Conservation (phyloP, 176 grass and related monocot genomes). For the Sorghum bicolor region DNA sequence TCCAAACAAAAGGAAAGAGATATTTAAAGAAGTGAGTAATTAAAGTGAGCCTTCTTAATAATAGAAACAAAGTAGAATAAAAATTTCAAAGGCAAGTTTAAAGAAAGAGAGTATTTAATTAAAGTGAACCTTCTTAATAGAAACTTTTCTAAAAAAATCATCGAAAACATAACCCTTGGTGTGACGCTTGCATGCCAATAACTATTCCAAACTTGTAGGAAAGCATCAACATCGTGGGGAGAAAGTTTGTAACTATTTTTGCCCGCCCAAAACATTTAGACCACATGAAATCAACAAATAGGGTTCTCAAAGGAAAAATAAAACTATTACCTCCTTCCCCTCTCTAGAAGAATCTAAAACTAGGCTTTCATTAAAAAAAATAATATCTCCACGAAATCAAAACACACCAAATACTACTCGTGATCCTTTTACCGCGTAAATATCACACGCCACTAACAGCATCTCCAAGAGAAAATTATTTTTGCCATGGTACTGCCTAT, state of each 20-base stretch:
- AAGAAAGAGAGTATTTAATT: too few species aligned
- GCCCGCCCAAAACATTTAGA: not conserved
- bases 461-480: too few species aligned
- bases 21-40: too few species aligned
- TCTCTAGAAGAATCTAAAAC: not conserved
- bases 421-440: not conserved
- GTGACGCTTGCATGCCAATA: not conserved
- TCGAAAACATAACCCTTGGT: too few species aligned
- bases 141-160: too few species aligned
- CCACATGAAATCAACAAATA: not conserved
- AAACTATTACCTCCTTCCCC: not conserved
- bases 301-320: not conserved
- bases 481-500: too few species aligned
- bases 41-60: too few species aligned
- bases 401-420: not conserved
- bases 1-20: too few species aligned
- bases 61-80: too few species aligned
- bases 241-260: not conserved
- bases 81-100: too few species aligned
- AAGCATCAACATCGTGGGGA: not conserved
- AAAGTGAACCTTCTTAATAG: too few species aligned
- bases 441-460: too few species aligned
- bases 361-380: not conserved
- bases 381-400: not conserved
- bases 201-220: not conserved